Percentiles rank a stretch among this genome's conserved stretches.
phyloP scores from a whole-genome alignment of 2,329 filamentous ascomycete species.

The Fusarium chlamydosporum region DNA sequence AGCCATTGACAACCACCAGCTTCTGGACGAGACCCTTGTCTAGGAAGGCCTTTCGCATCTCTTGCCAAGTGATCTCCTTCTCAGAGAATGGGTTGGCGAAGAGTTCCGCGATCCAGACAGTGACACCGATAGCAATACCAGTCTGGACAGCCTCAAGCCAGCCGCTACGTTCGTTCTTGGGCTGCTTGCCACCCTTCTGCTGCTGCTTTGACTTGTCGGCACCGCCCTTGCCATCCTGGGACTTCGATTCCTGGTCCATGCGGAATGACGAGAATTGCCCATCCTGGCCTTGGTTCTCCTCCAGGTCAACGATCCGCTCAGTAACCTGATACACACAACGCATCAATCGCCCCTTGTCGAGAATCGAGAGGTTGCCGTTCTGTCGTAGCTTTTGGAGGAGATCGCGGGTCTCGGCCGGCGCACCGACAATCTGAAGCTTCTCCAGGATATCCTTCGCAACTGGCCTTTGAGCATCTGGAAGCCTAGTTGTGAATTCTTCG shows the following conservation, averaged over 20 bases:
- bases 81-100: slow-evolving; percentile 61
- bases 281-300: slow-evolving; percentile 41
- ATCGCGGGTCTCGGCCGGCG: slow-evolving; percentile 76
- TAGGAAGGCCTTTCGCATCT: slow-evolving; percentile 92
- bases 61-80: slow-evolving; percentile 95
- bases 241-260: slow-evolving; percentile 45
- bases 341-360: slow-evolving; percentile 58
- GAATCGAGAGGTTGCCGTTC: slow-evolving; percentile 66
- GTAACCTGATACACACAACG: slow-evolving; percentile 57
- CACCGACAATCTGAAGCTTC: slow-evolving; percentile 75
- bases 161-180: slow-evolving; percentile 54
- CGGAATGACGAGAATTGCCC: slow-evolving; percentile 43
- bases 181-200: slow-evolving; percentile 55
- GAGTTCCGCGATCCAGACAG: slow-evolving; percentile 64
- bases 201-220: slow-evolving; percentile 49
- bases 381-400: slow-evolving; percentile 67
- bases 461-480: slow-evolving; percentile 73
- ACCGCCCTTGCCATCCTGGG: slow-evolving; percentile 41
- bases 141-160: slow-evolving; percentile 57
- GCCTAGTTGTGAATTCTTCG: slow-evolving; percentile 70
- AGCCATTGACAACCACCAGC: slow-evolving; percentile 81
- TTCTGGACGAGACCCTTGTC: slow-evolving; percentile 97
- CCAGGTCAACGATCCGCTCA: slow-evolving; percentile 55
- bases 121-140: slow-evolving; percentile 64
- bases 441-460: slow-evolving; percentile 72